Conservation (phyloP, 2,329 filamentous ascomycete species). For the Metarhizium brunneum region DNA sequence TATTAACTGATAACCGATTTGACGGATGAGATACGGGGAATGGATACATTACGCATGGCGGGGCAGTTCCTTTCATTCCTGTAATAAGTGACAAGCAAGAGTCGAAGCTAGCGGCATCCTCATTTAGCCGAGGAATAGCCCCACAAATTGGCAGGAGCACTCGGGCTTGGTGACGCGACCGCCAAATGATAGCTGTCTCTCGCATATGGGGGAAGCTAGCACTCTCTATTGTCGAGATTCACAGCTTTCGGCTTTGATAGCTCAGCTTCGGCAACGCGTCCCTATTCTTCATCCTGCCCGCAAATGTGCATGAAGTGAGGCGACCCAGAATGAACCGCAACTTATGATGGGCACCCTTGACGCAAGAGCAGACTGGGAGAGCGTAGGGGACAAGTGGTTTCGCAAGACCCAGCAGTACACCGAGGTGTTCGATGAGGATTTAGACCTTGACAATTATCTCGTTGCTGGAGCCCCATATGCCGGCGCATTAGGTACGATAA, state of each 20-base stretch:
- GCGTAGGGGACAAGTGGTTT: conserved; percentile 87
- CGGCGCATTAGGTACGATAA: conserved; percentile 72
- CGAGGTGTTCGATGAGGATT: conserved; percentile 81
- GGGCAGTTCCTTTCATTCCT: background rate
- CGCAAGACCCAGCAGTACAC: conserved; percentile 92
- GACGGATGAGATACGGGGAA: too few species aligned
- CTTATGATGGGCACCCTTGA: conserved; percentile 45
- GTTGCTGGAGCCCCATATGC: conserved; percentile 87
- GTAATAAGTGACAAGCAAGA: background rate
- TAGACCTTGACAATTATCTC: conserved; percentile 91
- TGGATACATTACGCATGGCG: background rate
- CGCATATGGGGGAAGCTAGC: background rate
- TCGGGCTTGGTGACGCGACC: conserved; percentile 1
- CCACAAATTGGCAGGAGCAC: conserved; percentile 3
- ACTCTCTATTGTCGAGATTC: background rate
- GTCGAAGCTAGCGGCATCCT: background rate
- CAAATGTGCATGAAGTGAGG: background rate
- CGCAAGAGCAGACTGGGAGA: conserved; percentile 87
- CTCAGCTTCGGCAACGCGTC: background rate
- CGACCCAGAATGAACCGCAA: conserved; percentile 9
- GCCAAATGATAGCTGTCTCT: background rate
- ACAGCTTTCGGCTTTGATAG: background rate
- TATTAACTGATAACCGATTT: background rate
- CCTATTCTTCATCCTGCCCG: background rate
- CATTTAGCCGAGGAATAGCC: conserved; percentile 25